Base-by-base conservation (phyloP, 768 basidiomycete genomes). In the Mycena floridula region DNA sequence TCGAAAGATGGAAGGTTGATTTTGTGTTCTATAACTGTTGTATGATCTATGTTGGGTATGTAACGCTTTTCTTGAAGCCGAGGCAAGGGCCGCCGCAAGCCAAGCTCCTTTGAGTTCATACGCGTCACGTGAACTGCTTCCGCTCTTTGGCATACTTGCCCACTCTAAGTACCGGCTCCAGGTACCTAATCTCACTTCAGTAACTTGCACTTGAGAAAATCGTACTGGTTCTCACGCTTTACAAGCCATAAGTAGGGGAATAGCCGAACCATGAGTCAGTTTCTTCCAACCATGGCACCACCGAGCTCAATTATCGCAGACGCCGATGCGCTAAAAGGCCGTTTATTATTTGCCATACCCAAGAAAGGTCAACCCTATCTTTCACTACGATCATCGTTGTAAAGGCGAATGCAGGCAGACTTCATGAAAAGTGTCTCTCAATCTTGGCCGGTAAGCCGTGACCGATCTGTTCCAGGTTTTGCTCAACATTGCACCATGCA, bases 341-440 rank as follows among this genome's bases (percentile, higher is more conserved):
- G 93, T 35, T 59, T 95, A 49, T 72, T 99, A 28, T 95, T 99
- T 54, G 95, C 94, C 7, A 89, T 99, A 54, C 95, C 95, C 2
- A 98, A 98, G 73, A 99, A 98, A 79, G 95, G 95, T 84, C 50
- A 38, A 52, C 55, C 28, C 30, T 40, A 35, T 42, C 30, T 24
- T 21, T 13, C 5, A 18, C 16, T 26, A n/a, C 13, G 0, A 21
- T 11, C 13, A 8, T 20, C 4, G n/a, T n/a, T n/a, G 28, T 21
- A 47, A 22, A 30, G 16, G 26, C n/a, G 16, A 21, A 36, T 22
- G n/a, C 44, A 93, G 91, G 91, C 45, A 73, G 95, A 52, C 71
- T 99, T 46, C 76, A 95, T 55, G 95, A 97, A 37, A 93, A 91
- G 67, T 94, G 91, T 54, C 51, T 96, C 24, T 76, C 85, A 54